Evolutionary conservation across 768 basidiomycete genomes (phyloP).

Genomic region (Leccinum fibrillosum): DNA sequence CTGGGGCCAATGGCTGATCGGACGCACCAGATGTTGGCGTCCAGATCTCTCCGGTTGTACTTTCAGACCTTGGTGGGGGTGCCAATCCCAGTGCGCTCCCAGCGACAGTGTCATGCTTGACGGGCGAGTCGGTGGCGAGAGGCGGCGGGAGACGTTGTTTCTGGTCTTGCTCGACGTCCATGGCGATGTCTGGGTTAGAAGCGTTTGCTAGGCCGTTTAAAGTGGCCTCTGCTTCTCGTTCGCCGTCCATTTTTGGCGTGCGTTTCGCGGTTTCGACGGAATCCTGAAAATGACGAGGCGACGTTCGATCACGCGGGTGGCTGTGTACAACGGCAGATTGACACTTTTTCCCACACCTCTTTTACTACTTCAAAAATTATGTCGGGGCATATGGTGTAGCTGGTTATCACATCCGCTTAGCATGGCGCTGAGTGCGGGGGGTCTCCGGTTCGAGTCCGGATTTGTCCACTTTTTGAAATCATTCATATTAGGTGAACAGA

Average conservation of each 20-base stretch:
- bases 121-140: background rate
- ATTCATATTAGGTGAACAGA: too few species aligned
- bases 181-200: conserved; percentile 9
- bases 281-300: conserved; percentile 27
- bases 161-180: conserved; percentile 22
- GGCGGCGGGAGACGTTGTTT: conserved; percentile 3
- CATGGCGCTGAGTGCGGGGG: conserved; percentile 34
- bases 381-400: conserved; percentile 37
- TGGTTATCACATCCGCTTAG: conserved; percentile 42
- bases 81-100: background rate
- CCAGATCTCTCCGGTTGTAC: background rate
- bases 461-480: conserved; percentile 32
- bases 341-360: conserved; percentile 6
- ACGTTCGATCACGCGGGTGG: conserved; percentile 26
- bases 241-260: conserved; percentile 22
- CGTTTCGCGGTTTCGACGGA: conserved; percentile 12
- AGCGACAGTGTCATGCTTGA: conserved; percentile 2
- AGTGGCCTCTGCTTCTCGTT: conserved; percentile 9
- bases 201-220: background rate
- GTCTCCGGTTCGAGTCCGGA: conserved; percentile 40
- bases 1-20: conserved; percentile 23
- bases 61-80: conserved; percentile 13
- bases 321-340: conserved; percentile 10
- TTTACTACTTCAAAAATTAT: background rate
- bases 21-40: conserved; percentile 6